Evolutionary conservation across 2,329 filamentous ascomycete species (phyloP).

Genomic region (Fusarium sp.): DNA sequence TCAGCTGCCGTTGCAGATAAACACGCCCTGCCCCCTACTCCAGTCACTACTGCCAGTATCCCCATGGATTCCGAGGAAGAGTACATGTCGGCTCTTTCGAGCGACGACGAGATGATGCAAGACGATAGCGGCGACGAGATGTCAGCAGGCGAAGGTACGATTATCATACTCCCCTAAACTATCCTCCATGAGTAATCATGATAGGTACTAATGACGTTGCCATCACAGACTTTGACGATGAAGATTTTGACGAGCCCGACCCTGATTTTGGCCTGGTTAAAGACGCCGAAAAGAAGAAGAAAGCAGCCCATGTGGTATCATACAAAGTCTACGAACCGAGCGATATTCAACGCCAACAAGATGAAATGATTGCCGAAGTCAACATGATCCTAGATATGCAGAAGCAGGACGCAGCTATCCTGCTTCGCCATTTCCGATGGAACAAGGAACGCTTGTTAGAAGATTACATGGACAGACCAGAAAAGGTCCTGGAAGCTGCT

Average conservation of each 20-base stretch:
- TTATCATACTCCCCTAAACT: conserved; percentile 24
- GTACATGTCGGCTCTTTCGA: conserved; percentile 87
- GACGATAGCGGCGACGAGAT: conserved; percentile 83
- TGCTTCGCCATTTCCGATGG: conserved; percentile 91
- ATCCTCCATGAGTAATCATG: conserved; percentile 17
- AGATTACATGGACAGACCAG: conserved; percentile 91
- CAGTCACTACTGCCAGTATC: conserved; percentile 66
- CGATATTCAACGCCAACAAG: conserved; percentile 88
- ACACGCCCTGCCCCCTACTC: conserved; percentile 67
- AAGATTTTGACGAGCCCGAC: conserved; percentile 71
- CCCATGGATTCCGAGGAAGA: conserved; percentile 97
- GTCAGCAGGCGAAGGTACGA: conserved; percentile 65
- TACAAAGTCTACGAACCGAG: conserved; percentile 84
- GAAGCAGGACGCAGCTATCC: conserved; percentile 89
- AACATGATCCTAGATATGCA: conserved; percentile 91
- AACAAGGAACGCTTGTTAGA: conserved; percentile 97
- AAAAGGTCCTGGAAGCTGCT: conserved; percentile 84
- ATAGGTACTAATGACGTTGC: conserved; percentile 31
- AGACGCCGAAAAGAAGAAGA: conserved; percentile 78
- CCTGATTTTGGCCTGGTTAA: conserved; percentile 66
- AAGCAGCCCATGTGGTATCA: conserved; percentile 84
- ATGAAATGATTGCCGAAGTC: conserved; percentile 88
- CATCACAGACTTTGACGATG: conserved; percentile 66
- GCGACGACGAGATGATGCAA: conserved; percentile 77
- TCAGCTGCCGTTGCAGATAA: conserved; percentile 60